Evolutionary conservation across 306 rosid species (phyloP).

Genomic region (Bauhinia variegata): DNA sequence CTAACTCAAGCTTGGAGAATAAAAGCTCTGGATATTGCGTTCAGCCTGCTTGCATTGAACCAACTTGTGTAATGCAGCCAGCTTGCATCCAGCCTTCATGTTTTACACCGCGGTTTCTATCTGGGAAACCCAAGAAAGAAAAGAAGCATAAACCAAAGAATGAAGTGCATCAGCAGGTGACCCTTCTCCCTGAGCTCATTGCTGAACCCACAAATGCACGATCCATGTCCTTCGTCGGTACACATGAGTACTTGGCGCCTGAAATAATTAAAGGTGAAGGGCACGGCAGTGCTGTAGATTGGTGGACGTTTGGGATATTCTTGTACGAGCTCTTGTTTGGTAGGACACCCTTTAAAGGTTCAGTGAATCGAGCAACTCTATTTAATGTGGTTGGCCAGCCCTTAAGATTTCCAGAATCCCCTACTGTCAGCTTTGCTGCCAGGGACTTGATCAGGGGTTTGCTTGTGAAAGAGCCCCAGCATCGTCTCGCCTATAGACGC

Average conservation of each 20-base stretch:
- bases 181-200: conserved; percentile 82
- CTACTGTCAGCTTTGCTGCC: conserved; percentile 92
- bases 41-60: conserved; percentile 83
- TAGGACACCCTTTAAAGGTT: conserved; percentile 91
- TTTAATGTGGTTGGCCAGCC: conserved; percentile 96
- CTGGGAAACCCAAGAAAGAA: conserved; percentile 65
- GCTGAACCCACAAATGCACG: conserved; percentile 93
- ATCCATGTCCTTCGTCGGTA: conserved; percentile 96
- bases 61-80: conserved; percentile 82
- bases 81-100: conserved; percentile 86
- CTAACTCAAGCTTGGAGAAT: conserved; percentile 57
- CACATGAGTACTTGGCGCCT: conserved; percentile 96
- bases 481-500: conserved; percentile 91
- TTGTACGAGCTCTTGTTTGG: conserved; percentile 93
- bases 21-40: conserved; percentile 73
- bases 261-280: conserved; percentile 97
- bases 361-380: conserved; percentile 82
- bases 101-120: conserved; percentile 64
- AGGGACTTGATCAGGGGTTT: conserved; percentile 91
- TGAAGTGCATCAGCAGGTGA: conserved; percentile 68
- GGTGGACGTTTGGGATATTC: conserved; percentile 99
- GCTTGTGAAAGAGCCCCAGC: conserved; percentile 95
- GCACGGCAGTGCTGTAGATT: conserved; percentile 98
- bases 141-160: conserved; percentile 64
- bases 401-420: conserved; percentile 85